Base-by-base conservation (phyloP, 2,329 filamentous ascomycete genomes). In the Ascochyta fabae region DNA sequence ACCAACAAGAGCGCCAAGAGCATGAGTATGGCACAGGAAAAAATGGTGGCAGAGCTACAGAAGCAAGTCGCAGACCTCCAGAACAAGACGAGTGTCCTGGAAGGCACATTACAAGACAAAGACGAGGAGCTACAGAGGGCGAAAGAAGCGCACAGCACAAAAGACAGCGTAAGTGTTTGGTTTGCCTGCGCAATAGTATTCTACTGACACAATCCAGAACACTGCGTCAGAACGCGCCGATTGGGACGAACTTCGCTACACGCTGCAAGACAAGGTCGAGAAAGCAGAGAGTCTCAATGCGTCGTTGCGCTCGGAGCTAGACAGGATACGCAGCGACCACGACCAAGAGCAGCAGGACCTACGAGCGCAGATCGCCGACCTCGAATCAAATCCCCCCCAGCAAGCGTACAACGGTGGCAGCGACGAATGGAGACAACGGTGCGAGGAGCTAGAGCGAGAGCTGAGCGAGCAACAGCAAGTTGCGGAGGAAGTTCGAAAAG, bases 401-500 rank as follows among this genome's bases (percentile, higher is more conserved):
- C 64, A 65, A 43, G 43, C 59, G 4, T 60, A 60, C 10, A 56
- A 67, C 19, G 52, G 49, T 23, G 64, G 58, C n/a, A 67, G 59
- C 51, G 74, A 57, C 39, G 66, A 70, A 40, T 76, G 74, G 73
- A 69, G 66, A 47, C 67, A 77, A 44, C 69, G 76, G 6, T 77
- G 72, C 40, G 73, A 78, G 53, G 70, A 76, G 27, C 64, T 79
- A 19, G 81, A 86, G 61, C 76, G 77, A 43, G 80, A 85, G 56
- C 90, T 97, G 66, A 83, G 88, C 53, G 84, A 93, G 60, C 94
- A 98, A 73, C 88, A 92, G 64, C 84, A 89, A 53, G 84, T 95
- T 2, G 96, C 92, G 0, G 89, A 96, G 58, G 90, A 96, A 68
- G 95, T 97, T 29, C 87, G 91, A 23, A 86, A 84, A 50, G 91